Base-by-base conservation (phyloP, 306 rosid species). In the Argentina anserina region DNA sequence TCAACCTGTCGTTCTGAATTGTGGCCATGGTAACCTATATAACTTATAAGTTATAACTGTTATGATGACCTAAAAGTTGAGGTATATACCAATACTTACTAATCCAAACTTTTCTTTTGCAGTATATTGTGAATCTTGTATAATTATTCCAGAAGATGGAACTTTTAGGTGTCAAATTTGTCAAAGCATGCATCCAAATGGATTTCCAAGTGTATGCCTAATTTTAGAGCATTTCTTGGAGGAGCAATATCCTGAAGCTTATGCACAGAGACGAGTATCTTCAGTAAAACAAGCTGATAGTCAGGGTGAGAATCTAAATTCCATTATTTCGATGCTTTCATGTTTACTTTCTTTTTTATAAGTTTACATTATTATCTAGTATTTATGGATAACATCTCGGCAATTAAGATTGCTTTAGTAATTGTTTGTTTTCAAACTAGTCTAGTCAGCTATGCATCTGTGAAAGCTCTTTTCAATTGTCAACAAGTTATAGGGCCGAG, bases 11-110 rank as follows among this genome's bases (percentile, higher is more conserved):
- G 96, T 86, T 83, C 93, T 93, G 61, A 88, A 88, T 69, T 93
- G 98, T 78, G 98, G 97, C 42, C 97, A 90, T 78, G 97, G 98
- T 93, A 69, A 93, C 26, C 71, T 43, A 28, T 46, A 75, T 37
- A 66, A 36, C 53, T 66, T 69, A 45, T 37, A 66, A 36, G 47
- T 66, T 69, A 45, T 33, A 21, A 23, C 75, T 67, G 15, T 21
- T 47, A 21, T 69, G 46, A 33, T 21, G 34, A 40, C 33, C 28
- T 40, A 40, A 39, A 64, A 49, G 31, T 69, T 29, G 31, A 33
- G 62, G 45, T 49, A 50, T 69, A 70, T 76, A 77, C 65, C 70
- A 63, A 71, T 62, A 15, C 41, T 5, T 70, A 4, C 40, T 74
- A 21, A 73, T 41, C 9, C 63, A 72, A 12, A 59, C 71, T 41